phyloP scores from a whole-genome alignment of 2,329 filamentous ascomycete genomes.

The Scortechinia acanthostroma region DNA sequence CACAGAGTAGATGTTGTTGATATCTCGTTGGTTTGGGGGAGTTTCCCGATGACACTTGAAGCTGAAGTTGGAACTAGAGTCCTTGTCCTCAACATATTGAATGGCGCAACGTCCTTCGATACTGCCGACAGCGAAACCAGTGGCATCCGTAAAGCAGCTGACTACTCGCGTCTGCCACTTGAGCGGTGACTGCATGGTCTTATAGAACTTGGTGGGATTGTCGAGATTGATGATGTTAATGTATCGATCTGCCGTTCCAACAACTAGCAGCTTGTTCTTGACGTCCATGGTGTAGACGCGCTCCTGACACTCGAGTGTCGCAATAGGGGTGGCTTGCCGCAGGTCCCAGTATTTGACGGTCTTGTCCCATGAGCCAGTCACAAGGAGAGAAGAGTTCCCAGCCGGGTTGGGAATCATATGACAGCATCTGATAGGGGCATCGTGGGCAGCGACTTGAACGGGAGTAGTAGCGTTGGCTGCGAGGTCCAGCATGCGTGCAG shows the following conservation, averaged over 20 bases:
- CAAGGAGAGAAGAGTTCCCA: constrained; percentile 70
- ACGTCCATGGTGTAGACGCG: constrained; percentile 89
- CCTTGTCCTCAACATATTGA: constrained; percentile 96
- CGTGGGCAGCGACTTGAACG: constrained; percentile 75
- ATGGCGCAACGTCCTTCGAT: constrained; percentile 97
- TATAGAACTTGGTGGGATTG: constrained; percentile 86
- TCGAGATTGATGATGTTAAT: constrained; percentile 92
- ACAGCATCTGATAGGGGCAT: constrained; percentile 72
- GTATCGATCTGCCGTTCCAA: constrained; percentile 89
- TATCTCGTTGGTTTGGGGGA: constrained; percentile 50
- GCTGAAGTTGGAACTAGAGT: constrained; percentile 86
- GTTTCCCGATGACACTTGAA: constrained; percentile 97
- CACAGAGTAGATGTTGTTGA: constrained; percentile 85
- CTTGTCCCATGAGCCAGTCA: constrained; percentile 90
- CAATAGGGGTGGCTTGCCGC: constrained; percentile 57
- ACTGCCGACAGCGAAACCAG: constrained; percentile 88
- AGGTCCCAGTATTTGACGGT: constrained; percentile 86
- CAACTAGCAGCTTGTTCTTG: constrained; percentile 77
- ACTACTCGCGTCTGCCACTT: constrained; percentile 98
- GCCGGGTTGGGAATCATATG: constrained; percentile 67
- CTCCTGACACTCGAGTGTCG: constrained; percentile 63
- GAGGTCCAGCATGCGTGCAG: constrained; percentile 81
- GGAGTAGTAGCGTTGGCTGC: constrained; percentile 49
- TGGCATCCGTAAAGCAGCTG: constrained; percentile 86
- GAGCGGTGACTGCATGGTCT: constrained; percentile 87